These are phyloP conservation scores for Aspergillus kassunensis DNA, from an alignment of 495 filamentous ascomycete genomes.

Conservation along the genomic window DNA sequence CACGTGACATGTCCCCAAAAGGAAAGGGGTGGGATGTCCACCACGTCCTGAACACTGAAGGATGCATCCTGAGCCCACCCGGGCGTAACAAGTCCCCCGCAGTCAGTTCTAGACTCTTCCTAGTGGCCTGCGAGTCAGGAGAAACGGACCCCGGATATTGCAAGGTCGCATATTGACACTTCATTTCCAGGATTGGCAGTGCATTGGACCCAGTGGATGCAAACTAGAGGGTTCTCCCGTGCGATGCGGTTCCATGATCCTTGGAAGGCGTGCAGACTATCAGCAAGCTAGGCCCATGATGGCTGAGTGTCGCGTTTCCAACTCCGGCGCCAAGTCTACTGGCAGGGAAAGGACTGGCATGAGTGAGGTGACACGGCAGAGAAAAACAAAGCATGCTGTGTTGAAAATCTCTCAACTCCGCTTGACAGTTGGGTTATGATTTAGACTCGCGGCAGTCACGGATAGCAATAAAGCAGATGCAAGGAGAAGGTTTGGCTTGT, in stretches of 20 bases:
- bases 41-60: background rate
- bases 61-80: background rate
- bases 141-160: background rate
- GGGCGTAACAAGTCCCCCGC: background rate
- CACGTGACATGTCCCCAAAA: no score
- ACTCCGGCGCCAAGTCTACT: slow-evolving; percentile 7
- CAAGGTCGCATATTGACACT: background rate
- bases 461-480: background rate
- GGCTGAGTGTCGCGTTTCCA: no score
- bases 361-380: background rate
- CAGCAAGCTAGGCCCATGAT: no score
- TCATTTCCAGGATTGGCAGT: background rate
- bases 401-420: slow-evolving; percentile 4
- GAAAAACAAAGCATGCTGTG: background rate
- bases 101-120: background rate
- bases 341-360: background rate
- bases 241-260: background rate
- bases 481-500: background rate
- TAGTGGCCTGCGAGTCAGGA: background rate
- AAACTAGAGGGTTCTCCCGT: slow-evolving; percentile 6
- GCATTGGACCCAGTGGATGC: background rate
- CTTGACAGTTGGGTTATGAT: background rate
- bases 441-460: slow-evolving; percentile 1
- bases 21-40: no score
- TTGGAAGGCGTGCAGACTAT: background rate